Base-by-base conservation (phyloP, 2,329 filamentous ascomycete genomes). In the Sordariomycetes sp. region DNA sequence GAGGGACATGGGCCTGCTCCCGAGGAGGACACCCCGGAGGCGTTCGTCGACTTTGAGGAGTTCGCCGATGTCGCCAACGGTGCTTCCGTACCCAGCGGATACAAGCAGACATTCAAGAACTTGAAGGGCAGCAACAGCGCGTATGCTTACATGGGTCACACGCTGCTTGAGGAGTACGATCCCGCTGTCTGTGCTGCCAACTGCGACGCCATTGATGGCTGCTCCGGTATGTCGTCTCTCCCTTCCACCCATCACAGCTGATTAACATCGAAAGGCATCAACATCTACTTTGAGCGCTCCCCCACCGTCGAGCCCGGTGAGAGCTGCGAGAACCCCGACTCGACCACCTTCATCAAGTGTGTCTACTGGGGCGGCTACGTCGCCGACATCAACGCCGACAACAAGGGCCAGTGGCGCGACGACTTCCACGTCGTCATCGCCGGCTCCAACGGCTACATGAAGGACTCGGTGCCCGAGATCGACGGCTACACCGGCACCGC, bases 361-460 rank as follows among this genome's bases (percentile, higher is more conserved):
- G 51, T 59, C 23, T 55, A 59, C 10, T 46, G 47, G 3, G 47
- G 47, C 24, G 59, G 55, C 17, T 42, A 47, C 4, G 50, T 51
- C 16, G 27, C 27, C 10, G 8, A 27, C 19, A 20, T 24, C 20
- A 45, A 36, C 9, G 41, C 41, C 6, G 31, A 20, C 37, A 43
- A 43, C 39, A 25, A 11, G 7, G 41, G 39, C 20, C 32, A 42
- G 30, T 8, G 20, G 4, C 37, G 41, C 15, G 28, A 31, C 15
- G 18, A 33, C 16, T 43, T 43, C 39, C 29, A 42, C 20, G 41
- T 43, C 4, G 35, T 39, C 11, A 39, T 42, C 8, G 28, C 37
- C 24, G 41, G 26, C 20, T 43, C 41, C 30, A 43, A 43, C 41
- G 41, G 41, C 2, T 43, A 43, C 23, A 9, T 15, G 28, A n/a